Evolutionary conservation across 2,329 filamentous ascomycete species (phyloP), one percentile per base, ranked within the genome.

Genomic region (Graphilbum sp.): DNA sequence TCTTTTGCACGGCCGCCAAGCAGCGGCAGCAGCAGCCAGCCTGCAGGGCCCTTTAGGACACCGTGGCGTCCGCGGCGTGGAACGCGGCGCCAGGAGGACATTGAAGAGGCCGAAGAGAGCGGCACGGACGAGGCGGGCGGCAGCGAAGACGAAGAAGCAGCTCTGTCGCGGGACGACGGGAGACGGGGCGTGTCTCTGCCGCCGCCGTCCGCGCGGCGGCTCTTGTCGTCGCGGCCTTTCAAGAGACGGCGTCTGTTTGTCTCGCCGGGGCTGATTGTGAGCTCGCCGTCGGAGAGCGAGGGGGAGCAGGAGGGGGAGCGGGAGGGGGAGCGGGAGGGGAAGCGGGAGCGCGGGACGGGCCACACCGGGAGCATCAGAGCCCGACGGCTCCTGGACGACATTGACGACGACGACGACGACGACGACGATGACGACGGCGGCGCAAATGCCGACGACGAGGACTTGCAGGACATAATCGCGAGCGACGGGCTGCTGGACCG

Each of bases 201-300:
- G n/a, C 19, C 25, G 13, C 34, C 32, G 3, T 35, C 38, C 11
- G n/a, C 39, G 4, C 27, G 23, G 1, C 25, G 39, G 20, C 31
- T 34, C 4, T 34, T 30, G 3, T 35, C 40, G 5, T 4, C 35
- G 5, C 44, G 38, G 29, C 42, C 44, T 2, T 38, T 39, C 32
- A 46, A 46, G 34, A 32, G 43, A 4, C 30, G 44, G 11, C 37
- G 43, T 1, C 32, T 46, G 20, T 43, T 43, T 37, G 36, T 36
- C 5, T 32, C 44, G n/a, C 19, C 37, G 2, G 39, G 27, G 2
- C 16, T 27, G 30, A 39, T 38, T n/a, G 25, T 34, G 3, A 41
- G 38, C 19, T 38, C 37, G 19, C 36, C 39, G 1, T 13, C 33
- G 1, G 18, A 39, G 4, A 18, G 16, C 30, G 30, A 16, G 5